Percentiles rank a stretch among this genome's conserved stretches.
phyloP scores from a whole-genome alignment of 139 green algal genomes.

The Marvania coccoides region DNA sequence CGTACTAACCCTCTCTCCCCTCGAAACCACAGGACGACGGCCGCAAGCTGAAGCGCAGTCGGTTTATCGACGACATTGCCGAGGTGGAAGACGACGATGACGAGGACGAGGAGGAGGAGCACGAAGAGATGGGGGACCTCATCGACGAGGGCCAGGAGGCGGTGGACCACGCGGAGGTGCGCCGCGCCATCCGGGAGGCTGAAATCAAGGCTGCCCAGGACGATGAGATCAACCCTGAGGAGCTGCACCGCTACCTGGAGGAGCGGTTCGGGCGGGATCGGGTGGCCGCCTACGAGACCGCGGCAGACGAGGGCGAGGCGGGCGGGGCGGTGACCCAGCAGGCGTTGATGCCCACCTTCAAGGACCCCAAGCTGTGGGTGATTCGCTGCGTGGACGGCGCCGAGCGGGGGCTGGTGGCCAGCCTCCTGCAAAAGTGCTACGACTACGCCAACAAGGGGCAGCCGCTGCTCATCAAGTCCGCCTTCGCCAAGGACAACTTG shows the following conservation, averaged over 20 bases:
- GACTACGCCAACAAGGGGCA: conserved; percentile 27
- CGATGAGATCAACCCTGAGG: conserved; percentile 70
- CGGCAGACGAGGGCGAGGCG: conserved; percentile 30
- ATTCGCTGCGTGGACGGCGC: conserved; percentile 59
- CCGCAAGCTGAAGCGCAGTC: conserved; percentile 1
- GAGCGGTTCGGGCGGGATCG: conserved; percentile 52
- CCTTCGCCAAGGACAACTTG: conserved; percentile 83
- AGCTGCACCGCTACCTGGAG: conserved; percentile 74
- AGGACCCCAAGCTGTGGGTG: conserved; percentile 94
- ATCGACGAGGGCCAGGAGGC: conserved; percentile 32
- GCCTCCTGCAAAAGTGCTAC: conserved; percentile 72
- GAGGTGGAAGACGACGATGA: conserved; percentile 80
- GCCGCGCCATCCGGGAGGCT: conserved; percentile 21
- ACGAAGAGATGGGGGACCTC: conserved; percentile 71
- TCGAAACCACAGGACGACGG: background rate
- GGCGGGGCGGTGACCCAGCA: conserved; percentile 76
- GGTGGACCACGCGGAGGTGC: conserved; percentile 28
- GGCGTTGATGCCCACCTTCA: conserved; percentile 74
- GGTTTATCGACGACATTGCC: conserved; percentile 86
- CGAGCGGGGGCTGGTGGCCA: conserved; percentile 71
- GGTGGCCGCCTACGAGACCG: background rate
- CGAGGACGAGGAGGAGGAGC: conserved; percentile 69
- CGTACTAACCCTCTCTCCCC: background rate
- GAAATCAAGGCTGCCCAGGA: conserved; percentile 17
- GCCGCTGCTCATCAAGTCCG: conserved; percentile 85